Conservation (phyloP, 2,329 filamentous ascomycete genomes). For the Phoma sp. region DNA sequence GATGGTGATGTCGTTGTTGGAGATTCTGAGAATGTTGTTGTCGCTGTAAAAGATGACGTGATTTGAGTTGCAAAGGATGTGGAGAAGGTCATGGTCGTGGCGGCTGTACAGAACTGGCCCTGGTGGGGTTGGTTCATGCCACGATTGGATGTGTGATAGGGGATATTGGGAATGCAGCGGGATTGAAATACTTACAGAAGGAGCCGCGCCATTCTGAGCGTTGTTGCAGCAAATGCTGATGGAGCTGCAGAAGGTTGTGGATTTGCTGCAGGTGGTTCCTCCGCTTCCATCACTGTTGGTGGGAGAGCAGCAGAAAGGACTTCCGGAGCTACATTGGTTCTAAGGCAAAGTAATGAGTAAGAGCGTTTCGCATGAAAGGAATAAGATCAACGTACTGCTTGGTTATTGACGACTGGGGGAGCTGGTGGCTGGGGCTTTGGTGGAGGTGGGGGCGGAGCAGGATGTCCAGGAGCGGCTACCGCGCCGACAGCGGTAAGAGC, state of each 20-base stretch:
- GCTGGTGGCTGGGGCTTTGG: background rate
- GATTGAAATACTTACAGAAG: background rate
- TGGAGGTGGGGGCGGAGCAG: background rate
- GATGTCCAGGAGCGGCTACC: background rate
- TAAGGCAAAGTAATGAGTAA: too few relatives aligned
- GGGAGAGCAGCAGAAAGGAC: background rate
- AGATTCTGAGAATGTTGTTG: too few relatives aligned
- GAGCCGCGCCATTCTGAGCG: background rate
- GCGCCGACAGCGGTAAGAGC: background rate
- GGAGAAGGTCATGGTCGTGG: background rate
- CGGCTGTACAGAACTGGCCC: too few relatives aligned
- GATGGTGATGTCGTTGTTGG: too few relatives aligned
- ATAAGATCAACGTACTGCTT: background rate
- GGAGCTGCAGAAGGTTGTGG: background rate
- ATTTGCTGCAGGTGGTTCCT: background rate
- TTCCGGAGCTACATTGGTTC: background rate
- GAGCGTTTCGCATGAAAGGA: too few relatives aligned
- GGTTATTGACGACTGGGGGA: background rate
- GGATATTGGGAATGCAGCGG: background rate
- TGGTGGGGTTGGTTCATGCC: background rate
- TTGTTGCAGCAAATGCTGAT: constrained; percentile 1
- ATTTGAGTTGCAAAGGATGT: too few relatives aligned
- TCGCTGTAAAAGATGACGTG: too few relatives aligned
- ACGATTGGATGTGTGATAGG: too few relatives aligned
- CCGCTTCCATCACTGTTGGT: background rate